phyloP scores from a whole-genome alignment of 2,329 filamentous ascomycete genomes.

The Penicillium griseofulvum region DNA sequence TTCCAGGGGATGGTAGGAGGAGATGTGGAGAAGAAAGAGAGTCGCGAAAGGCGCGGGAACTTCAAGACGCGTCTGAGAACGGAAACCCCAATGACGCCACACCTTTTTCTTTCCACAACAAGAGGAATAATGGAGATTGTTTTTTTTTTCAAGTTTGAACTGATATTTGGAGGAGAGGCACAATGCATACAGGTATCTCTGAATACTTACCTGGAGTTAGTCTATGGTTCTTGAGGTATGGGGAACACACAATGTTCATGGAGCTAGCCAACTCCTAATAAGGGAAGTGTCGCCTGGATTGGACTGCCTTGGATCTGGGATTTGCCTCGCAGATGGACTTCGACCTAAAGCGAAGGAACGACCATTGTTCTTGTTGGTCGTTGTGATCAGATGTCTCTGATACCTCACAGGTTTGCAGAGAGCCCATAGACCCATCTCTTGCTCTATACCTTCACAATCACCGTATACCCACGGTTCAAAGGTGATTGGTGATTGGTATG shows the following conservation, averaged over 20 bases:
- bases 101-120: conserved; percentile 6
- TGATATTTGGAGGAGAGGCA: neutral
- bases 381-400: too few relatives aligned
- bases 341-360: neutral
- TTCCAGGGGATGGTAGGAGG: conserved; percentile 23
- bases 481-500: neutral
- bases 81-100: conserved; percentile 25
- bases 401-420: too few relatives aligned
- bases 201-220: neutral
- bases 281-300: too few relatives aligned
- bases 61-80: conserved; percentile 25
- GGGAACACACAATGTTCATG: too few relatives aligned
- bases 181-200: neutral
- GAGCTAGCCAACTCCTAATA: neutral
- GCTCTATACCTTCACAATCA: neutral
- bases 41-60: conserved; percentile 29
- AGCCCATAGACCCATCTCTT: too few relatives aligned
- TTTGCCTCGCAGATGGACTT: neutral
- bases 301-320: too few relatives aligned
- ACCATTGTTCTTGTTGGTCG: neutral
- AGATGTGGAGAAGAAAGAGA: conserved; percentile 29
- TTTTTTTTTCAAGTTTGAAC: neutral
- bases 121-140: neutral
- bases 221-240: neutral
- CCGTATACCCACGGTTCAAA: neutral